Conservation (phyloP, 495 filamentous ascomycete genomes). For the Hyaloscypha variabilis region DNA sequence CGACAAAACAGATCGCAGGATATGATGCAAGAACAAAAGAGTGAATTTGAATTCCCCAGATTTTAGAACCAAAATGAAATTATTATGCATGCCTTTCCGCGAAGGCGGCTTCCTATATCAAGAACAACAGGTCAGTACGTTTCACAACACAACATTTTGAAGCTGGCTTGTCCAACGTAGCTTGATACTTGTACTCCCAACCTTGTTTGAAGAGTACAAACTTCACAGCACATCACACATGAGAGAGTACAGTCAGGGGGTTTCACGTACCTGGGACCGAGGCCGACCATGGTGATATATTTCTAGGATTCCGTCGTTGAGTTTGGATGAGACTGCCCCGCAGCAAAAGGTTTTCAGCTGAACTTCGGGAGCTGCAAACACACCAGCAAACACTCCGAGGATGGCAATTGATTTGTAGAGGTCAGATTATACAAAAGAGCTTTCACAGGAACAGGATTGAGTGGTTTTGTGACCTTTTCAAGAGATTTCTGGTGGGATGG, state of each 20-base stretch:
- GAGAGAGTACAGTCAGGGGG: neutral
- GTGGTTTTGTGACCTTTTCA: neutral
- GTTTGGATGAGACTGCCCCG: neutral
- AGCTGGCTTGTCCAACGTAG: neutral
- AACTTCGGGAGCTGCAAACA: neutral
- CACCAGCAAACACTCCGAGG: neutral
- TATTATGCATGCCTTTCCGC: constrained; percentile 67
- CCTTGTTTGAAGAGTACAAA: neutral
- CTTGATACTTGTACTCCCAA: neutral
- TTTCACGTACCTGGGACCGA: constrained; percentile 52
- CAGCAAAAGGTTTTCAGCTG: neutral
- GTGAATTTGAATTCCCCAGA: neutral
- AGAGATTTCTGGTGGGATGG: constrained; percentile 6
- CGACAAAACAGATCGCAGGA: neutral
- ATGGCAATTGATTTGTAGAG: constrained; percentile 2
- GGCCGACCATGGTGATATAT: constrained; percentile 66
- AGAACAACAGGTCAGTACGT: neutral
- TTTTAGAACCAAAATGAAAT: constrained; percentile 28
- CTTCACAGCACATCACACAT: neutral
- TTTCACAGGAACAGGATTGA: neutral
- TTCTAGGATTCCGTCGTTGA: neutral
- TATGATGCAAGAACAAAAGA: neutral
- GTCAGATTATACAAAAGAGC: neutral
- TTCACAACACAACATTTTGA: neutral
- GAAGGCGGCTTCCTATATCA: constrained; percentile 62